phyloP scores from a whole-genome alignment of 2,329 filamentous ascomycete species.

The Capronia epimyces region DNA sequence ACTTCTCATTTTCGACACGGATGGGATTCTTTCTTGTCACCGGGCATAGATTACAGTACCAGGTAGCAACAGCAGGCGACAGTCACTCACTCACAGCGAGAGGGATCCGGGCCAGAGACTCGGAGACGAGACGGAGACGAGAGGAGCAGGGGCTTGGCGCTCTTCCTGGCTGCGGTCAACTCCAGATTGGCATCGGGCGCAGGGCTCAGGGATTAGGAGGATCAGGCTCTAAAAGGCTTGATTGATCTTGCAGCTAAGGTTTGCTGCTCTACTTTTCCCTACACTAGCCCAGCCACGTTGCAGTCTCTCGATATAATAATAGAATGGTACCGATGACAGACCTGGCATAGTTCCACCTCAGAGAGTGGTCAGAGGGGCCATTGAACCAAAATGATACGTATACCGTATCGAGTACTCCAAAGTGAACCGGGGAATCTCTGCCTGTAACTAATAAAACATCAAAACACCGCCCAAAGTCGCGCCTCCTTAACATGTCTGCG shows the following conservation, averaged over 20 bases:
- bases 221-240: too few relatives aligned
- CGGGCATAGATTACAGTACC: neutral
- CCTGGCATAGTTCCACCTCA: too few relatives aligned
- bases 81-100: too few relatives aligned
- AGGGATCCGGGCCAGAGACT: neutral
- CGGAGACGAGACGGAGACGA: neutral
- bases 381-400: too few relatives aligned
- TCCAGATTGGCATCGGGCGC: too few relatives aligned
- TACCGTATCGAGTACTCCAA: neutral
- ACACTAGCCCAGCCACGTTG: too few relatives aligned
- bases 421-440: neutral
- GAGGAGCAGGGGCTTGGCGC: neutral
- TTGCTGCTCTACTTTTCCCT: too few relatives aligned
- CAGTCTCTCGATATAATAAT: too few relatives aligned
- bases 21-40: neutral
- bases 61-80: neutral
- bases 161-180: neutral
- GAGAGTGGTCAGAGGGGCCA: too few relatives aligned
- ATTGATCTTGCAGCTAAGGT: too few relatives aligned
- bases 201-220: too few relatives aligned
- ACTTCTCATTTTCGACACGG: neutral
- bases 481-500: neutral
- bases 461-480: neutral
- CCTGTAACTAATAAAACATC: neutral
- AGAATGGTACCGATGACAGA: too few relatives aligned